Percentiles rank a stretch among this genome's conserved stretches.
These are phyloP conservation scores for Lasiodiplodia hormozganensis DNA, from an alignment of 2,329 filamentous ascomycete species.

Conservation along the genomic window DNA sequence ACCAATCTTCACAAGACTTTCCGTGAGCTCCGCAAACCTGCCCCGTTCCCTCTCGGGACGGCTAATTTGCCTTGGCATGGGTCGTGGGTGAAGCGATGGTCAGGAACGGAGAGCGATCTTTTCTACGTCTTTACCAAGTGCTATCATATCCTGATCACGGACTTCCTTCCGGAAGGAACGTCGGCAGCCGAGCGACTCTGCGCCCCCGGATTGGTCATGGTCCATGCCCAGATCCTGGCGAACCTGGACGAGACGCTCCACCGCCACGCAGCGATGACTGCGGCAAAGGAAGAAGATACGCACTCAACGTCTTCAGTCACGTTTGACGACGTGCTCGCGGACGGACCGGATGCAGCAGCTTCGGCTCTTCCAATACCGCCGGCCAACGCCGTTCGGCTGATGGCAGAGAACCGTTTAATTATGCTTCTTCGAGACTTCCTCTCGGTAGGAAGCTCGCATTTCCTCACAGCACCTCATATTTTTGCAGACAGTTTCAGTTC, in stretches of 20 bases:
- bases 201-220: slow-evolving; percentile 77
- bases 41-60: slow-evolving; percentile 71
- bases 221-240: slow-evolving; percentile 81
- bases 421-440: slow-evolving; percentile 83
- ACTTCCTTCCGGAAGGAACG: slow-evolving; percentile 59
- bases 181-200: slow-evolving; percentile 65
- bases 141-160: slow-evolving; percentile 78
- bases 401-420: slow-evolving; percentile 88
- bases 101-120: slow-evolving; percentile 83
- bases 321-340: slow-evolving; percentile 70
- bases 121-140: slow-evolving; percentile 93
- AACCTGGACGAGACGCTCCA: slow-evolving; percentile 85
- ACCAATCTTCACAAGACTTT: slow-evolving; percentile 66
- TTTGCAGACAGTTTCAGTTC: slow-evolving; percentile 79
- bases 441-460: slow-evolving; percentile 63
- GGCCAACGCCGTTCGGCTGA: slow-evolving; percentile 75
- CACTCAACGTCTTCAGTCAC: slow-evolving; percentile 56
- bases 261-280: slow-evolving; percentile 60
- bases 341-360: slow-evolving; percentile 69
- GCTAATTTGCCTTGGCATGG: slow-evolving; percentile 83
- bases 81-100: slow-evolving; percentile 85
- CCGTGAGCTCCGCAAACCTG: slow-evolving; percentile 67
- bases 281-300: slow-evolving; percentile 7
- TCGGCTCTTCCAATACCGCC: slow-evolving; percentile 68
- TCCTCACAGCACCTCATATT: slow-evolving; percentile 66